Percentiles rank a stretch among this genome's conserved stretches.
Evolutionary conservation across 2,329 filamentous ascomycete species (phyloP).

Genomic region (Penicillium corylophilum): DNA sequence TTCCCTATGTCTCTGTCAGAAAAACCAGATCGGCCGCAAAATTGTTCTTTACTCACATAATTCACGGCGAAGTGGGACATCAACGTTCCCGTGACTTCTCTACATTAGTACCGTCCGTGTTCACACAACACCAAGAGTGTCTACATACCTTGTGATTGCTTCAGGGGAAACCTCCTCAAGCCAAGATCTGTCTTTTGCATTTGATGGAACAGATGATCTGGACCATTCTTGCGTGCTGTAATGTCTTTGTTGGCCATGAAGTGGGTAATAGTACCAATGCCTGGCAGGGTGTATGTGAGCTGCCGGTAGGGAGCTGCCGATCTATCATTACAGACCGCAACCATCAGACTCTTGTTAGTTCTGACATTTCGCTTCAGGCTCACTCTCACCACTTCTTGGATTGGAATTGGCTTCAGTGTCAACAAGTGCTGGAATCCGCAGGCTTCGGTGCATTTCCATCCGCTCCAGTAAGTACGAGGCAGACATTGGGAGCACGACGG

Average conservation of each 20-base stretch:
- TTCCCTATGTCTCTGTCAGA: slow-evolving; percentile 40
- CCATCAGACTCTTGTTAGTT: slow-evolving; percentile 27
- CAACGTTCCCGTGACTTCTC: slow-evolving; percentile 36
- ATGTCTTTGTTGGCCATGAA: slow-evolving; percentile 57
- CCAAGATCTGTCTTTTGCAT: slow-evolving; percentile 49
- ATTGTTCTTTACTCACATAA: slow-evolving; percentile 36
- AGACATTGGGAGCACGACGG: slow-evolving; percentile 62
- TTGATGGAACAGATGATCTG: slow-evolving; percentile 60
- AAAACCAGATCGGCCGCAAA: not conserved
- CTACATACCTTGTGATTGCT: slow-evolving; percentile 34
- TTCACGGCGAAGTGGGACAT: slow-evolving; percentile 52
- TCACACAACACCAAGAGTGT: not conserved
- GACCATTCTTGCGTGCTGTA: slow-evolving; percentile 53
- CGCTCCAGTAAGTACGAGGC: slow-evolving; percentile 59
- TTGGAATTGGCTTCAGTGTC: slow-evolving; percentile 28
- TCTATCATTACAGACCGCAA: slow-evolving; percentile 32
- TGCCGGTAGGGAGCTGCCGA: slow-evolving; percentile 32
- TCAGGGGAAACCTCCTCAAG: slow-evolving; percentile 45
- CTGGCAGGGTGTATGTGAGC: slow-evolving; percentile 32
- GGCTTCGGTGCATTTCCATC: slow-evolving; percentile 55
- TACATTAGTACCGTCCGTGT: not conserved
- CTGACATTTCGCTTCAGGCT: slow-evolving; percentile 30
- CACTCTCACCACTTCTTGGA: slow-evolving; percentile 30
- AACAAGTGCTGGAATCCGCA: slow-evolving; percentile 48
- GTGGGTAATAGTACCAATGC: slow-evolving; percentile 53